Conservation (phyloP, 805 yeast species). For the Hanseniaspora meyeri region DNA sequence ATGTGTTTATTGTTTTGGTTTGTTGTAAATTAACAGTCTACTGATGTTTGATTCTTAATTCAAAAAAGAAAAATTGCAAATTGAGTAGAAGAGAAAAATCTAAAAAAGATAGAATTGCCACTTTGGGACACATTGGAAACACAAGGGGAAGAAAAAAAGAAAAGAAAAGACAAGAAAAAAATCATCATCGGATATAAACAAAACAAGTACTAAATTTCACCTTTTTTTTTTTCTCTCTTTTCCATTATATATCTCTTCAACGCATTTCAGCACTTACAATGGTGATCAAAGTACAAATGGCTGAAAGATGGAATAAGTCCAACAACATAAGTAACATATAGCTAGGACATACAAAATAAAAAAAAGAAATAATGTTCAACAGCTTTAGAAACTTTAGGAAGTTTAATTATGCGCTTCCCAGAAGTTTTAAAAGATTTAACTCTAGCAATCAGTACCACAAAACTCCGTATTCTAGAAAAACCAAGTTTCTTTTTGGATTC, state of each 20-base stretch:
- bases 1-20: background rate
- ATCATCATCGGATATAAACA: background rate
- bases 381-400: background rate
- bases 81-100: background rate
- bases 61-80: background rate
- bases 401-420: background rate
- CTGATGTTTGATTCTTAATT: no score
- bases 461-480: slow-evolving; percentile 12
- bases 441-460: background rate
- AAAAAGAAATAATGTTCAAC: background rate
- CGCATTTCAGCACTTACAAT: no score
- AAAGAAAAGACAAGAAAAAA: background rate
- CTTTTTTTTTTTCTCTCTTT: background rate
- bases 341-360: no score
- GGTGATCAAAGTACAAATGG: no score
- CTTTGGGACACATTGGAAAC: background rate
- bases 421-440: slow-evolving; percentile 38
- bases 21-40: no score
- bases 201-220: background rate
- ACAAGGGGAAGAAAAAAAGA: background rate
- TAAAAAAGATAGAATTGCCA: background rate
- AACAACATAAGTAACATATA: no score
- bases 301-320: no score
- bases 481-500: slow-evolving; percentile 22
- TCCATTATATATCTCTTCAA: no score